phyloP scores from a whole-genome alignment of 179 eudicot species.

The Silene coronaria region DNA sequence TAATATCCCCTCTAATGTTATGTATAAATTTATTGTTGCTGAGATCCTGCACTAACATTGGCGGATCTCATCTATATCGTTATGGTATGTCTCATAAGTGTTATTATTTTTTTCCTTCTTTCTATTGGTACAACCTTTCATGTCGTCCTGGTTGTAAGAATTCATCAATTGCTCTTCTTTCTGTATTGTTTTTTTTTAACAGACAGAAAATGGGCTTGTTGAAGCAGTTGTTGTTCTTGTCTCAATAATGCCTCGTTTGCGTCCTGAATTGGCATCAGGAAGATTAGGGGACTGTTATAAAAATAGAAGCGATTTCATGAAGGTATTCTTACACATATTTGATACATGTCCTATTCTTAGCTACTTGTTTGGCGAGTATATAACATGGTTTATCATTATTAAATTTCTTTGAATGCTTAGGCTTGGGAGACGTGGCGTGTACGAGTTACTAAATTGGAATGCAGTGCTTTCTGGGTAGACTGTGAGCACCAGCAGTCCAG shows the following conservation, averaged over 20 bases:
- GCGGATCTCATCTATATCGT: too few relatives aligned
- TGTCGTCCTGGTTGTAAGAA: not conserved
- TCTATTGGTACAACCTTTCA: not conserved
- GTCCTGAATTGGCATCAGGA: constrained; percentile 49
- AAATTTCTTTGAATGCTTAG: constrained; percentile 29
- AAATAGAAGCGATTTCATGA: constrained; percentile 73
- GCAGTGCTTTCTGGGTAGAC: constrained; percentile 89
- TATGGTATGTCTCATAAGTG: not conserved
- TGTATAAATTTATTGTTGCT: too few relatives aligned
- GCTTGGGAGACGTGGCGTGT: constrained; percentile 95
- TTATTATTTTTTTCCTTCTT: not conserved
- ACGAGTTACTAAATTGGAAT: constrained; percentile 83
- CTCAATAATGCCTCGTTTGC: constrained; percentile 83
- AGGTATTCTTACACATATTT: constrained; percentile 37
- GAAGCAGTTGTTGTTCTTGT: constrained; percentile 93
- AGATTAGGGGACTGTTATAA: constrained; percentile 69
- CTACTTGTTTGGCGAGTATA: not conserved
- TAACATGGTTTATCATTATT: constrained; percentile 12
- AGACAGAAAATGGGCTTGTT: constrained; percentile 95
- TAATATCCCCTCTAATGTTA: not conserved
- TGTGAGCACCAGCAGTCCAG: constrained; percentile 69
- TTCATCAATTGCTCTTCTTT: not conserved
- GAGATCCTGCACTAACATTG: too few relatives aligned
- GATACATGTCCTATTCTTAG: not conserved
- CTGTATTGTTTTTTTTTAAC: constrained; percentile 16